Evolutionary conservation across 2,329 filamentous ascomycete species (phyloP).

Genomic region (Aspergillus hortae): DNA sequence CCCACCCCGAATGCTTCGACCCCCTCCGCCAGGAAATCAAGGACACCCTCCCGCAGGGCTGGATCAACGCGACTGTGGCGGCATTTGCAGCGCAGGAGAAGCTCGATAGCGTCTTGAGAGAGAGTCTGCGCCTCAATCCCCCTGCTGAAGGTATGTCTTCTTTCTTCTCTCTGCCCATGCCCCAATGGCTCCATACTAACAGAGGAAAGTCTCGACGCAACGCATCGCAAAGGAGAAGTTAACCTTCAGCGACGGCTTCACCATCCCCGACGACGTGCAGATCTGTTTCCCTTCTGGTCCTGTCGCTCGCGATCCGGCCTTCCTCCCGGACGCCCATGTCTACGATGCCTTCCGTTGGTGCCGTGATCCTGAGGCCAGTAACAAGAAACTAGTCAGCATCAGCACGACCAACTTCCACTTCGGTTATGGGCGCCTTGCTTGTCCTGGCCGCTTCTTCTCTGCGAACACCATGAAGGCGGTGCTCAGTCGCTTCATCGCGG

Average conservation of each 20-base stretch:
- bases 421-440: constrained; percentile 23
- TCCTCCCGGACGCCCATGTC: constrained; percentile 15
- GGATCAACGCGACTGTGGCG: constrained; percentile 21
- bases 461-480: constrained; percentile 22
- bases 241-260: constrained; percentile 22
- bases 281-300: constrained; percentile 29
- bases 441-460: constrained; percentile 25
- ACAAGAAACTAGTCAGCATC: constrained; percentile 18
- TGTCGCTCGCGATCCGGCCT: constrained; percentile 22
- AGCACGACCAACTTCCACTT: constrained; percentile 23
- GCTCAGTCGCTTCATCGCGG: constrained; percentile 24
- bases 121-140: constrained; percentile 27
- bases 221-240: constrained; percentile 24
- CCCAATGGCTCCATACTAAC: neutral
- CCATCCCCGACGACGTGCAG: constrained; percentile 21
- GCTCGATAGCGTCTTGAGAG: constrained; percentile 28
- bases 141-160: constrained; percentile 22
- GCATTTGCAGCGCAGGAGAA: constrained; percentile 17
- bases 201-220: constrained; percentile 23
- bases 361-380: constrained; percentile 11
- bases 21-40: constrained; percentile 51
- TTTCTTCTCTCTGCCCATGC: neutral
- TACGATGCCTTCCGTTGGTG: constrained; percentile 31
- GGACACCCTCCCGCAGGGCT: constrained; percentile 18
- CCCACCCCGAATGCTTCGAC: constrained; percentile 48